Percentiles rank a stretch among this genome's conserved stretches.
These are phyloP conservation scores for Diutina scorzettiae DNA, from an alignment of 1,139 yeast species.

Conservation along the genomic window DNA sequence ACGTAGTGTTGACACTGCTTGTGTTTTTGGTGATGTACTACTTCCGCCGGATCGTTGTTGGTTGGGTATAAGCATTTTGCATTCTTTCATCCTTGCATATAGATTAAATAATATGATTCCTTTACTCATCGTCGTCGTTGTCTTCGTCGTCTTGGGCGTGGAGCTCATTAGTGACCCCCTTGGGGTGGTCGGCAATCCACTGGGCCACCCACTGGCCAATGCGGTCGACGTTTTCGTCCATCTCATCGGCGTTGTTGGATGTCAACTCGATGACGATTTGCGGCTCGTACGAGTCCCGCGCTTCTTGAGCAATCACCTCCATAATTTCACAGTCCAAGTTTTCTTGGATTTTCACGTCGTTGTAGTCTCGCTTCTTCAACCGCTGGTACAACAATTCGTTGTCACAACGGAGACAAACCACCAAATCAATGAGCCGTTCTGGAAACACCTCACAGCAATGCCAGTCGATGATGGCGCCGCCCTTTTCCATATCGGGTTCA, in stretches of 20 bases:
- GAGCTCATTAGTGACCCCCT: conserved; percentile 28
- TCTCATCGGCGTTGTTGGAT: conserved; percentile 62
- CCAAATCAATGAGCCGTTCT: conserved; percentile 82
- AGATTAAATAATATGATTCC: background rate
- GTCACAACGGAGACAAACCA: conserved; percentile 75
- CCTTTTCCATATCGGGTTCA: conserved; percentile 66
- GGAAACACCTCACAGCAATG: conserved; percentile 96
- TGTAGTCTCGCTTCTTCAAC: conserved; percentile 60
- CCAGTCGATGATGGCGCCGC: conserved; percentile 91
- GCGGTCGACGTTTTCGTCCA: conserved; percentile 72
- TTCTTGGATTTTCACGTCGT: conserved; percentile 73
- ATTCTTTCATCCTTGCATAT: background rate
- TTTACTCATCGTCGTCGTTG: conserved; percentile 5
- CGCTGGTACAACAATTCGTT: conserved; percentile 65
- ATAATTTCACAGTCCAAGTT: conserved; percentile 94
- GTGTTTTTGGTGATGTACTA: conserved; percentile 14
- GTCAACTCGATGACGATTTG: conserved; percentile 72
- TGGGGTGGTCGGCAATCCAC: conserved; percentile 47
- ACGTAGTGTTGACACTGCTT: conserved; percentile 20
- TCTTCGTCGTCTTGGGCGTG: conserved; percentile 1
- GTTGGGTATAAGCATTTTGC: background rate
- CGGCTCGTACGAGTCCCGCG: conserved; percentile 65
- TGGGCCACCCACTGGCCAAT: conserved; percentile 59
- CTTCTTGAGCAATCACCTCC: conserved; percentile 86
- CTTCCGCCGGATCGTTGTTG: background rate